Percentiles rank a stretch among this genome's conserved stretches.
These are phyloP conservation scores for Pyracantha coccinea DNA, from an alignment of 331 rosid species.

Conservation along the genomic window DNA sequence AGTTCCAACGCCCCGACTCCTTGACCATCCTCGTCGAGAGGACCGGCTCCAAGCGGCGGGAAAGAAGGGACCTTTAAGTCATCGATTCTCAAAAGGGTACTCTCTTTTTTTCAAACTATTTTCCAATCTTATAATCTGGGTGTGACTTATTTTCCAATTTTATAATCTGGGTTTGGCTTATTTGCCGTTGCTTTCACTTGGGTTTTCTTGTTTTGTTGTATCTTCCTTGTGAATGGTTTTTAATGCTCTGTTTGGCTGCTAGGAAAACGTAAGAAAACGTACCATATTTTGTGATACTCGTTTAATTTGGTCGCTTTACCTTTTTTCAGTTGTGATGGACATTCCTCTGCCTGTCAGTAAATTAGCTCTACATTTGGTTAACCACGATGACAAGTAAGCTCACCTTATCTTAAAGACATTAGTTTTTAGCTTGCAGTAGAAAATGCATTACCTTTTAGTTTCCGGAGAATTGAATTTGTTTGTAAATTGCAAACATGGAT, in stretches of 20 bases:
- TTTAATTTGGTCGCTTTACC: not conserved
- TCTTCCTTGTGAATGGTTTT: not conserved
- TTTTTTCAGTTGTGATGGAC: conserved; percentile 37
- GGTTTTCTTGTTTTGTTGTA: not conserved
- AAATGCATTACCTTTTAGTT: not conserved
- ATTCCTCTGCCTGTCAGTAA: conserved; percentile 43
- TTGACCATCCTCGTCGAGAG: not conserved
- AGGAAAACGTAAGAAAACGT: not conserved
- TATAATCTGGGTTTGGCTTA: not conserved
- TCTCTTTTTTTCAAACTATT: not conserved
- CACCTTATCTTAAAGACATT: not conserved
- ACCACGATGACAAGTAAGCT: conserved; percentile 41
- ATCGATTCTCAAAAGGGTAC: not conserved
- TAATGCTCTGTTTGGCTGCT: not conserved
- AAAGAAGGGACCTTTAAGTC: not conserved
- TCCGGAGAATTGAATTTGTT: not conserved
- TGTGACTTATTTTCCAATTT: not conserved
- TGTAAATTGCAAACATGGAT: not conserved
- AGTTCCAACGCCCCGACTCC: not conserved
- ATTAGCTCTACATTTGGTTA: conserved; percentile 39
- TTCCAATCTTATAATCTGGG: not conserved
- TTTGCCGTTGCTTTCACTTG: not conserved
- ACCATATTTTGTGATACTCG: not conserved
- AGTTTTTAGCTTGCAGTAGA: not conserved
- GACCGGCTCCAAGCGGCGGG: not conserved